Conservation (phyloP, 2,329 filamentous ascomycete genomes). For the Huntiella savannae region DNA sequence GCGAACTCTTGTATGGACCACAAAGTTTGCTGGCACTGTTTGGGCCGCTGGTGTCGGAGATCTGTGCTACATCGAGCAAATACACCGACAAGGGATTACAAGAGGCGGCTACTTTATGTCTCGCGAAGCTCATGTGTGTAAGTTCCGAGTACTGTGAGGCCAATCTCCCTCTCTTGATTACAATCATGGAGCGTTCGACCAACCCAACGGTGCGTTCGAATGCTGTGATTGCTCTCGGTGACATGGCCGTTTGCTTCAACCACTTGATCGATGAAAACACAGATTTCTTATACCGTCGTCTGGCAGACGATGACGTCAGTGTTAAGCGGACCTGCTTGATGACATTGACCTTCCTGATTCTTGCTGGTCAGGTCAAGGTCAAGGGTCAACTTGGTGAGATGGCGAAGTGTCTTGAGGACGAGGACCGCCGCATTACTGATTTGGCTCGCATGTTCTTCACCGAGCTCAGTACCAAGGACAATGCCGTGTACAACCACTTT, state of each 20-base stretch:
- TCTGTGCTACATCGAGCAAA: conserved; percentile 83
- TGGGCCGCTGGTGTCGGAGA: conserved; percentile 77
- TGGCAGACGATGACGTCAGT: conserved; percentile 72
- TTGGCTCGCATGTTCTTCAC: conserved; percentile 97
- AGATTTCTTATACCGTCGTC: conserved; percentile 83
- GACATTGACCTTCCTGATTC: conserved; percentile 92
- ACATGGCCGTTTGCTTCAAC: conserved; percentile 99
- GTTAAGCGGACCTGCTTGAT: conserved; percentile 96
- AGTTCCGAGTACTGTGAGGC: conserved; percentile 90
- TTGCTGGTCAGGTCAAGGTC: conserved; percentile 96
- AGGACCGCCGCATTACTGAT: conserved; percentile 86
- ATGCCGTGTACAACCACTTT: conserved; percentile 98
- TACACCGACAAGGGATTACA: conserved; percentile 84
- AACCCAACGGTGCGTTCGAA: conserved; percentile 90
- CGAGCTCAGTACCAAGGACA: conserved; percentile 92
- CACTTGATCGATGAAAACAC: conserved; percentile 98
- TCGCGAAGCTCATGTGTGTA: conserved; percentile 98
- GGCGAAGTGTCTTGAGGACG: conserved; percentile 95
- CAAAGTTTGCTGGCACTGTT: conserved; percentile 76
- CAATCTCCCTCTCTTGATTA: conserved; percentile 84
- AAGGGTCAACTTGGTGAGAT: conserved; percentile 97
- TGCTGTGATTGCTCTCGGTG: conserved; percentile 86
- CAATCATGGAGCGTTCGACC: conserved; percentile 86
- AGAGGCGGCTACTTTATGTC: conserved; percentile 77
- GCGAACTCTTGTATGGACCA: conserved; percentile 64